Conservation (phyloP, 2,329 filamentous ascomycete species). For the Aspergillus transmontanensis region DNA sequence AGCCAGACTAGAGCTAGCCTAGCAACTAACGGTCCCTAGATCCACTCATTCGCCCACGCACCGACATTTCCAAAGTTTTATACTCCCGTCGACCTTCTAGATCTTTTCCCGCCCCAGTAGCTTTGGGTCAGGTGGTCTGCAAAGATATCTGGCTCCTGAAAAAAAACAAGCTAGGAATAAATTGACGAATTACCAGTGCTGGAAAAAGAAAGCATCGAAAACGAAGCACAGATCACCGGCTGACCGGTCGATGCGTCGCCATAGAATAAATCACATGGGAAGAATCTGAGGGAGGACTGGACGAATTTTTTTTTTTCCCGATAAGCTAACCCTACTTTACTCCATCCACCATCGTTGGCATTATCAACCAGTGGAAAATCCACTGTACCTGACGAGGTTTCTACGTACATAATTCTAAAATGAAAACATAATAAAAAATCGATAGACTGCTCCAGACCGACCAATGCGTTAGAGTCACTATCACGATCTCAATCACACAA, state of each 20-base stretch:
- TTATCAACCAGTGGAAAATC: neutral
- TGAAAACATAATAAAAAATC: neutral
- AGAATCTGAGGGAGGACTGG: neutral
- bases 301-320: neutral
- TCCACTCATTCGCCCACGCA: constrained; percentile 2
- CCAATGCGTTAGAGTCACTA: neutral
- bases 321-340: constrained; percentile 1
- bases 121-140: constrained; percentile 5
- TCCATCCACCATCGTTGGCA: neutral
- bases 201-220: neutral
- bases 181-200: neutral
- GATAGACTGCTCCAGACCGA: neutral
- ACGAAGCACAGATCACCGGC: neutral
- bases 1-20: neutral
- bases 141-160: neutral
- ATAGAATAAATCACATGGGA: neutral
- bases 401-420: neutral
- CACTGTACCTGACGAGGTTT: neutral
- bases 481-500: neutral
- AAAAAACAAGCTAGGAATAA: neutral
- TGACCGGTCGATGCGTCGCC: neutral
- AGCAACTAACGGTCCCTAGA: constrained; percentile 1
- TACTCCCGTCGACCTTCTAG: constrained; percentile 5
- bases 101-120: constrained; percentile 6
- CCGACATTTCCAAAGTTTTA: neutral